phyloP scores from a whole-genome alignment of 306 rosid species.

The Prunus mongolica region DNA sequence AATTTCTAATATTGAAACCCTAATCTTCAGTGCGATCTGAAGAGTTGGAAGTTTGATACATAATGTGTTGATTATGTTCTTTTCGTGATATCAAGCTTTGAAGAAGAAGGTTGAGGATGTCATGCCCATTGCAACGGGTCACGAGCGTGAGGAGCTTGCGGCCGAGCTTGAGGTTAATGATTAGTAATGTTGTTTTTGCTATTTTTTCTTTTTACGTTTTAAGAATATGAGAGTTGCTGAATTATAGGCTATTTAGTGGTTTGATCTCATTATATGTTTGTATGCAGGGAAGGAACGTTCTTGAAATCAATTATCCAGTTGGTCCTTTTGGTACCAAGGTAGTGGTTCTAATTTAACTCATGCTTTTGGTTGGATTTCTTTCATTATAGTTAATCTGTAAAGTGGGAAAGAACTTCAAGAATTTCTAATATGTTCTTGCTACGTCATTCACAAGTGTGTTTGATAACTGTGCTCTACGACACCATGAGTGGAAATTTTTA shows the following conservation, averaged over 20 bases:
- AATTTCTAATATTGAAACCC: not conserved
- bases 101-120: conserved; percentile 29
- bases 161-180: conserved; percentile 35
- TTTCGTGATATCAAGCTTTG: conserved; percentile 1
- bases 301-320: conserved; percentile 40
- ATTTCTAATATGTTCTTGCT: not conserved
- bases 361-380: not conserved
- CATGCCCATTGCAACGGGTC: conserved; percentile 36
- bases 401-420: not conserved
- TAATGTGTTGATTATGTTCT: not conserved
- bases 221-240: not conserved
- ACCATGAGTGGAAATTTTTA: not conserved
- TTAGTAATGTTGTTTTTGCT: not conserved
- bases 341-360: not conserved
- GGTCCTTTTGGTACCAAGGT: conserved; percentile 52
- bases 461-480: not conserved
- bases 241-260: not conserved
- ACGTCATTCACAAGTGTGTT: not conserved
- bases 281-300: conserved; percentile 40
- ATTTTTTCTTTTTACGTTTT: not conserved
- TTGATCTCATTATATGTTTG: conserved; percentile 6
- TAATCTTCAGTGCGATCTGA: not conserved
- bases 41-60: not conserved
- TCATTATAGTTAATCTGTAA: not conserved
- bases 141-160: conserved; percentile 38